Evolutionary conservation across 2,329 filamentous ascomycete genomes (phyloP).

Genomic region (Xylariaceae sp.): DNA sequence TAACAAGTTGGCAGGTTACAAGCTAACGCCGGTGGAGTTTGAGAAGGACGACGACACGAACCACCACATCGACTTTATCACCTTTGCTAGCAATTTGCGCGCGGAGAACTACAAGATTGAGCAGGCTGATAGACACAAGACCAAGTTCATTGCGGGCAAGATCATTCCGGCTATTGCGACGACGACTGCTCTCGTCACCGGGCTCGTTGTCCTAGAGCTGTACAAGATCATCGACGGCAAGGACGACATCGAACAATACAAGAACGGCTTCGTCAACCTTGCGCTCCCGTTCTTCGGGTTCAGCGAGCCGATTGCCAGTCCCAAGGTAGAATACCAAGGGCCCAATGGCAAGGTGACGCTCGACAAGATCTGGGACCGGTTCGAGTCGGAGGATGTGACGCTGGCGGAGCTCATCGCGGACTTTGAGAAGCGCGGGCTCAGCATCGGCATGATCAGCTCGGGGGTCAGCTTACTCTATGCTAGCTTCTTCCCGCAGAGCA

Average conservation of each 20-base stretch:
- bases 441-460: slow-evolving; percentile 91
- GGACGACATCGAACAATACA: slow-evolving; percentile 95
- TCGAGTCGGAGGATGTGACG: slow-evolving; percentile 83
- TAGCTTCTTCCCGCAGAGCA: slow-evolving; percentile 76
- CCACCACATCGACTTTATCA: slow-evolving; percentile 98
- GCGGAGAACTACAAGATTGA: slow-evolving; percentile 98
- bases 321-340: slow-evolving; percentile 85
- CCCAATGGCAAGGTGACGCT: slow-evolving; percentile 74
- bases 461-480: slow-evolving; percentile 93
- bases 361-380: slow-evolving; percentile 97
- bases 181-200: slow-evolving; percentile 91
- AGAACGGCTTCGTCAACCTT: slow-evolving; percentile 97
- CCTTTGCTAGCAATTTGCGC: slow-evolving; percentile 90
- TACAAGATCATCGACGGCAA: slow-evolving; percentile 98
- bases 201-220: slow-evolving; percentile 84
- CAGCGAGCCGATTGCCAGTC: slow-evolving; percentile 90
- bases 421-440: slow-evolving; percentile 77
- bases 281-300: slow-evolving; percentile 97
- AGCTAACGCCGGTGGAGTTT: slow-evolving; percentile 88
- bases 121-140: slow-evolving; percentile 90
- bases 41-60: slow-evolving; percentile 99
- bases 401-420: slow-evolving; percentile 76
- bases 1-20: slow-evolving; percentile 79
- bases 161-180: slow-evolving; percentile 98
- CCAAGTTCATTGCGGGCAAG: slow-evolving; percentile 99